phyloP scores from a whole-genome alignment of 2,329 filamentous ascomycete species.

The Phaeosphaeriaceae sp. region DNA sequence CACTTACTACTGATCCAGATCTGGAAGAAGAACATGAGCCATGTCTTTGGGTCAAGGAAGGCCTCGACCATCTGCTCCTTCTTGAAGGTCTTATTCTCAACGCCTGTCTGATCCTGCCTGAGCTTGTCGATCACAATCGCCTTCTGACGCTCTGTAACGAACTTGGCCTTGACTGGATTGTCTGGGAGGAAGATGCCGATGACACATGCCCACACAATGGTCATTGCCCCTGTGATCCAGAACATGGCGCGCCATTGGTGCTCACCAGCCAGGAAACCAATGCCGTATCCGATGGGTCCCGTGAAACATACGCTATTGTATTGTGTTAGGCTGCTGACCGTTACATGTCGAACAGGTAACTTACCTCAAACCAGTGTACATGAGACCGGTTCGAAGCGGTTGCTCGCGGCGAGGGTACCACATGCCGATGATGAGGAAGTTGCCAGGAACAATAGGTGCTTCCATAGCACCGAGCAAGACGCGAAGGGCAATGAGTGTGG shows the following conservation, averaged over 20 bases:
- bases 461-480: conserved; percentile 64
- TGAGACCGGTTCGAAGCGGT: conserved; percentile 34
- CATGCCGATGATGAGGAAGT: conserved; percentile 45
- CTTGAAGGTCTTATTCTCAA: conserved; percentile 55
- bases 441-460: conserved; percentile 57
- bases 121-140: conserved; percentile 40
- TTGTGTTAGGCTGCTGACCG: not conserved
- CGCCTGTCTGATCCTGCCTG: conserved; percentile 54
- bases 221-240: conserved; percentile 45
- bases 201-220: conserved; percentile 37
- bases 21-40: conserved; percentile 42
- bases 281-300: conserved; percentile 40
- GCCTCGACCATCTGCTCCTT: conserved; percentile 55
- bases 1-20: conserved; percentile 28
- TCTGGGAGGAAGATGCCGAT: conserved; percentile 47
- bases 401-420: conserved; percentile 45
- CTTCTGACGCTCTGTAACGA: conserved; percentile 44
- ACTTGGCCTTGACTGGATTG: conserved; percentile 47
- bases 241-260: conserved; percentile 51
- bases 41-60: conserved; percentile 51
- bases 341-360: not conserved
- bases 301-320: conserved; percentile 40
- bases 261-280: conserved; percentile 32
- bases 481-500: conserved; percentile 58
- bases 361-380: conserved; percentile 38